Evolutionary conservation across 805 yeast species (phyloP), one percentile per base, ranked within the genome.

Genomic region (Cyberlindnera meyerae): DNA sequence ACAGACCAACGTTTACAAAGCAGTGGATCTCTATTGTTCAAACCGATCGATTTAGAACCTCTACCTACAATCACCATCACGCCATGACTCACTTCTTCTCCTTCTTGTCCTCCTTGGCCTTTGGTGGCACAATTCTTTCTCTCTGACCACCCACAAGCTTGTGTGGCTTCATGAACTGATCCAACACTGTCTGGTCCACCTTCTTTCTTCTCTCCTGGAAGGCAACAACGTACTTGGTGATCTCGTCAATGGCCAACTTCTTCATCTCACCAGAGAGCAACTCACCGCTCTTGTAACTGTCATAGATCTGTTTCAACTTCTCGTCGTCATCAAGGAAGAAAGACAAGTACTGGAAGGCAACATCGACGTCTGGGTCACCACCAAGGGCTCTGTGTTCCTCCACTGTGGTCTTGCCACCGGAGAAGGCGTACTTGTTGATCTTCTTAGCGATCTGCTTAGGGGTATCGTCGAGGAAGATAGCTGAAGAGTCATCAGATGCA

Each of bases 391-490:
- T 79, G 66, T 93, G 98, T 53, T 87, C 95, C 60, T 93, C 98
- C 32, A 83, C 65, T 3, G 94, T 73, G 27, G 75, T 82, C 59
- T 79, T 75, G 46, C 98, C 98, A 47, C 98, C 98, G 35, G 95
- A 82, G 63, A 93, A 93, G 7, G 97, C 98, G 58, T 87, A 83
- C 63, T 89, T 93, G 70, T 93, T 93, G 61, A 93, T 82, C 63
- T 93, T 93, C 73, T 87, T 93, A 59, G 84, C 82, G 47, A 93
- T 84, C 66, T 85, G 88, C 58, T 85, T 86, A 33, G 94, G 77
- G 2, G 96, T 85, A 61, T 93, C 98, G 40, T 88, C 89, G 93
- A 93, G 82, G 68, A 82, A 93, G 48, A 93, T 88, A 6, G 98
- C 93, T 27, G 90, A 75, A 39, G 85, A 80, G 44, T 84, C 87